phyloP scores from a whole-genome alignment of 106 monocot species.

The Dioscorea alata region DNA sequence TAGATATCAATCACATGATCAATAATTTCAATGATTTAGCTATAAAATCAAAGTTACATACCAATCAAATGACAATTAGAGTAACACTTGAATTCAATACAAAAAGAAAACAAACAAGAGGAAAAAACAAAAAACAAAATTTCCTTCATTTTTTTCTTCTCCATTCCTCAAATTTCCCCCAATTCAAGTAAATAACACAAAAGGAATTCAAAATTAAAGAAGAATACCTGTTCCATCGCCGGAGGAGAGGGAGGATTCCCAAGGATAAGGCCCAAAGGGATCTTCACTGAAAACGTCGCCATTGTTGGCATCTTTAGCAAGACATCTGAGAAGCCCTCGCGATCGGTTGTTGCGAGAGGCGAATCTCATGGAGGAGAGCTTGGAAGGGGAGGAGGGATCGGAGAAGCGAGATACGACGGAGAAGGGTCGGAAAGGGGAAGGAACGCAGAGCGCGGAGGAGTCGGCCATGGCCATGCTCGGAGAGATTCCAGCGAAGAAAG shows the following conservation, averaged over 20 bases:
- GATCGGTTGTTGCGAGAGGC: background rate
- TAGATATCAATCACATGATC: too few relatives aligned
- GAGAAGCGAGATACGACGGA: background rate
- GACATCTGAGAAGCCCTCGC: slow-evolving; percentile 14
- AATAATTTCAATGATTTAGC: too few relatives aligned
- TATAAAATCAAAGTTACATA: too few relatives aligned
- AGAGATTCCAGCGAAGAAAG: background rate
- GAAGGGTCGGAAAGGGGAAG: slow-evolving; percentile 23
- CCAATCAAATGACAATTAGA: background rate
- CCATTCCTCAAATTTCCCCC: background rate
- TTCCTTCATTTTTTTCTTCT: background rate
- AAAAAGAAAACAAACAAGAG: background rate
- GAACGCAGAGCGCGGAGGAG: slow-evolving; percentile 27
- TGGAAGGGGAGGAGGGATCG: background rate
- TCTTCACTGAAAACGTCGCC: slow-evolving; percentile 34
- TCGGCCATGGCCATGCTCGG: slow-evolving; percentile 20
- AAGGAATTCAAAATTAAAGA: background rate
- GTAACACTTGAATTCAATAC: background rate
- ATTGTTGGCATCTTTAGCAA: slow-evolving; percentile 25
- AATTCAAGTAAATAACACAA: background rate
- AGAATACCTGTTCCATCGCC: slow-evolving; percentile 20
- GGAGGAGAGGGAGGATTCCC: slow-evolving; percentile 42
- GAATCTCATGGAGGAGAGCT: background rate
- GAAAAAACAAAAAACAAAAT: background rate
- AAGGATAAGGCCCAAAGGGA: slow-evolving; percentile 60